A percentile compares a stretch with the other conserved stretches of the same genome.
Evolutionary conservation across 1,284 basidiomycete genomes (phyloP).

Genomic region (Coniophora puteana): DNA sequence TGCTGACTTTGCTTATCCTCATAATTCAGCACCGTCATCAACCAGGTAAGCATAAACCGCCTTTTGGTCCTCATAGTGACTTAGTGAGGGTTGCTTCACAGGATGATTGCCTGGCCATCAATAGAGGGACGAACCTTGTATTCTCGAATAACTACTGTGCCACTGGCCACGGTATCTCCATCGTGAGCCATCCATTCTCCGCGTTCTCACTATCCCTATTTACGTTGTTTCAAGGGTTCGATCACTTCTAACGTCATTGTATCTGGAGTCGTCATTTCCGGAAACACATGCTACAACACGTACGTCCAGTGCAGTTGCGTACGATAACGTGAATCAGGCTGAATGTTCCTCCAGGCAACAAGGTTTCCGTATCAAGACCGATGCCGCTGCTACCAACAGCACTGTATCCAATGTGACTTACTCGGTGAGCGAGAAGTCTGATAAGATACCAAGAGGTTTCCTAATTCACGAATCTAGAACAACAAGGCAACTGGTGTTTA

Average conservation of each 20-base stretch:
- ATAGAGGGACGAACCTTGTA: constrained; percentile 49
- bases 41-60: constrained; percentile 23
- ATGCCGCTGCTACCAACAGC: constrained; percentile 33
- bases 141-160: constrained; percentile 52
- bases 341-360: constrained; percentile 29
- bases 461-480: constrained; percentile 23
- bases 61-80: constrained; percentile 10
- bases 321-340: no score
- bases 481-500: constrained; percentile 39
- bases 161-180: constrained; percentile 57
- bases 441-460: no score
- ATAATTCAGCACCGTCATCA: constrained; percentile 18
- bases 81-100: constrained; percentile 27
- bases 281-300: constrained; percentile 47
- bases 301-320: constrained; percentile 8
- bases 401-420: constrained; percentile 40
- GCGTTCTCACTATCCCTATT: not conserved
- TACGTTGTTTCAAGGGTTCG: constrained; percentile 39
- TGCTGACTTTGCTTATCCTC: constrained; percentile 5
- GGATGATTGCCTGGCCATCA: constrained; percentile 66
- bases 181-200: constrained; percentile 31
- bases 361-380: constrained; percentile 46
- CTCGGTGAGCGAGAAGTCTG: constrained; percentile 23
- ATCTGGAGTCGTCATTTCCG: constrained; percentile 40
- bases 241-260: constrained; percentile 44